Percentiles rank a stretch among this genome's conserved stretches.
These are phyloP conservation scores for Cyclotella atomus DNA, from an alignment of 108 stramenopile genomes.

Conservation along the genomic window DNA sequence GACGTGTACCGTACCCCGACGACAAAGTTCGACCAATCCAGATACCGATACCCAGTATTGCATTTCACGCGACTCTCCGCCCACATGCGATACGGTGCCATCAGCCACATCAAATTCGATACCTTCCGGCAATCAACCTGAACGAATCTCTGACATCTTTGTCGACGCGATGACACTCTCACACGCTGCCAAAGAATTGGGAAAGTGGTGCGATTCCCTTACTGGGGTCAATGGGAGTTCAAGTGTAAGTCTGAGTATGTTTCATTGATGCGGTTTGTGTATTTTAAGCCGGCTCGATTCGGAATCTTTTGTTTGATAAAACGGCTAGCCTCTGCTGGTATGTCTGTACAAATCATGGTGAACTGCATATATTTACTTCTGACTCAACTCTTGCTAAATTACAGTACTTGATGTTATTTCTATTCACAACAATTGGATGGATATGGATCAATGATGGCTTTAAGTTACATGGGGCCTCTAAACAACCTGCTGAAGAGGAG, in stretches of 20 bases:
- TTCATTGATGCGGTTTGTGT: too few relatives aligned
- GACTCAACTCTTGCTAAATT: neutral
- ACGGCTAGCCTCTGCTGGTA: too few relatives aligned
- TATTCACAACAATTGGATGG: constrained; percentile 39
- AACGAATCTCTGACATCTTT: neutral
- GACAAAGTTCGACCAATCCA: too few relatives aligned
- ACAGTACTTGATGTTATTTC: constrained; percentile 40
- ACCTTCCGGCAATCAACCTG: too few relatives aligned
- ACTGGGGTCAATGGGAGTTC: constrained; percentile 49
- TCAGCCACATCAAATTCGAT: too few relatives aligned
- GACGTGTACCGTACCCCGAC: too few relatives aligned
- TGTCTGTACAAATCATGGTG: too few relatives aligned
- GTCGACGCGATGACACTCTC: constrained; percentile 33
- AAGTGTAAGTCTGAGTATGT: constrained; percentile 53
- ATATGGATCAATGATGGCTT: constrained; percentile 45
- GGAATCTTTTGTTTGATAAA: too few relatives aligned
- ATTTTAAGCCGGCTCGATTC: too few relatives aligned
- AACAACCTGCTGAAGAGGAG: constrained; percentile 43
- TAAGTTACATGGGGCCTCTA: constrained; percentile 36
- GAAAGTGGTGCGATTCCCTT: constrained; percentile 46
- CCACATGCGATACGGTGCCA: too few relatives aligned
- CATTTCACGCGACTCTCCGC: too few relatives aligned
- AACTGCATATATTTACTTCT: neutral
- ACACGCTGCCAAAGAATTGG: constrained; percentile 47
- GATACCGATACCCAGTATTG: too few relatives aligned